Evolutionary conservation across 2,329 filamentous ascomycete species (phyloP).

Genomic region (Calonectria pseudoreteaudii): DNA sequence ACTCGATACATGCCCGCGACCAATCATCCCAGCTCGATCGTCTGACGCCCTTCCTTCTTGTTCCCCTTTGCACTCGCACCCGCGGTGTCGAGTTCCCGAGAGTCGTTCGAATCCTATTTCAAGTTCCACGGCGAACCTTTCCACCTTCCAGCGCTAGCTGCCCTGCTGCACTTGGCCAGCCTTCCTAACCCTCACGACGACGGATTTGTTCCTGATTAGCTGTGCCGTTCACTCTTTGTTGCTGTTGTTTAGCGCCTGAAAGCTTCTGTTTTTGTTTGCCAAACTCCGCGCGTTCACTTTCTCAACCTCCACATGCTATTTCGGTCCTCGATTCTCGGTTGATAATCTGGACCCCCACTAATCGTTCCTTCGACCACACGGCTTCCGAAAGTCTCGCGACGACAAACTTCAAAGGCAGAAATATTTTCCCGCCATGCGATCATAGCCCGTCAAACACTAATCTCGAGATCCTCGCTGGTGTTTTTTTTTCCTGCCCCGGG

Average conservation of each 20-base stretch:
- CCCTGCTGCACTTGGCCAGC: conserved; percentile 42
- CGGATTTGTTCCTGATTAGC: conserved; percentile 34
- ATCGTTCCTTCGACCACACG: conserved; percentile 7
- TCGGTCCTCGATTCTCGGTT: conserved; percentile 18
- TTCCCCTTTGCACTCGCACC: conserved; percentile 38
- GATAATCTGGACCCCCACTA: conserved; percentile 9
- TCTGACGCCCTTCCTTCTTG: conserved; percentile 22
- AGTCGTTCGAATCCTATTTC: conserved; percentile 3
- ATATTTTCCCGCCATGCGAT: conserved; percentile 41
- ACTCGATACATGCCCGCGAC: conserved; percentile 2
- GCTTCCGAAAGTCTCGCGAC: conserved; percentile 24
- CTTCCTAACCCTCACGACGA: conserved; percentile 30
- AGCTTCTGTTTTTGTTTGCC: conserved; percentile 18
- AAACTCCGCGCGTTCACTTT: conserved; percentile 11
- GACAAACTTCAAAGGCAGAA: conserved; percentile 25
- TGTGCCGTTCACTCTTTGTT: conserved; percentile 35
- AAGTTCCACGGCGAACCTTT: conserved; percentile 33
- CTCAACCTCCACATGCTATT: background rate
- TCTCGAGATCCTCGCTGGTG: conserved; percentile 26
- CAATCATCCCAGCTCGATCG: background rate
- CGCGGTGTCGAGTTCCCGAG: conserved; percentile 40
- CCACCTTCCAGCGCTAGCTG: conserved; percentile 35
- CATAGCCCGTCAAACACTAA: conserved; percentile 29
- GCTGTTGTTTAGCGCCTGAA: conserved; percentile 2
- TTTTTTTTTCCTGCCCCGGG: no score